Conservation (phyloP, 2,329 filamentous ascomycete genomes). For the Didymella pinodella region DNA sequence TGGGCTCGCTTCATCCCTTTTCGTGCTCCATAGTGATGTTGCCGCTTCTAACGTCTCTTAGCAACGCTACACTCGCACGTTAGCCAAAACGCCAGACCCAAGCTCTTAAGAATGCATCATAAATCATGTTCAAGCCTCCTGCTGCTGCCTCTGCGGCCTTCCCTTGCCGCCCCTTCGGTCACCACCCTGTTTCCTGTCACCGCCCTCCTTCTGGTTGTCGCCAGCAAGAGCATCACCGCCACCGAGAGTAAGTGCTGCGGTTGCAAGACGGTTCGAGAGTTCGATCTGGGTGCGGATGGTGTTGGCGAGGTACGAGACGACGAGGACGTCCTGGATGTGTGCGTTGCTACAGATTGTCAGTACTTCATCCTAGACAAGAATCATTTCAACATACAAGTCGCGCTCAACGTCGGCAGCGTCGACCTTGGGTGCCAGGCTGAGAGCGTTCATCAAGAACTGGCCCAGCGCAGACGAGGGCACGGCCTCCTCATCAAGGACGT, state of each 20-base stretch:
- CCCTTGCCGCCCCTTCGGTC: constrained; percentile 45
- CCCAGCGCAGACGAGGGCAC: constrained; percentile 89
- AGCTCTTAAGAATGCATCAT: constrained; percentile 27
- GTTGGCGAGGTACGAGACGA: constrained; percentile 98
- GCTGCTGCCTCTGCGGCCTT: constrained; percentile 43
- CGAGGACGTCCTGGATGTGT: constrained; percentile 98
- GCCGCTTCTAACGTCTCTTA: constrained; percentile 11
- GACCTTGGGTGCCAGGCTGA: constrained; percentile 94
- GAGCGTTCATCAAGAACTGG: constrained; percentile 92
- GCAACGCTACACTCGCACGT: constrained; percentile 23
- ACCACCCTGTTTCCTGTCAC: constrained; percentile 41
- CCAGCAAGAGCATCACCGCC: constrained; percentile 49
- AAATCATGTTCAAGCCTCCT: constrained; percentile 42
- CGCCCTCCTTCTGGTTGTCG: constrained; percentile 46
- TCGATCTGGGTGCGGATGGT: constrained; percentile 99
- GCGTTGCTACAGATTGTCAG: constrained; percentile 73
- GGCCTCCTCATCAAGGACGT: constrained; percentile 91
- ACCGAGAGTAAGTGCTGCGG: constrained; percentile 60
- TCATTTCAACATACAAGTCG: constrained; percentile 75
- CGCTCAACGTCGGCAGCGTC: constrained; percentile 88
- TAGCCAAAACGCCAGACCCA: constrained; percentile 34
- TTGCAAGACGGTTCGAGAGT: constrained; percentile 91
- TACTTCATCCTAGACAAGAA: constrained; percentile 7
- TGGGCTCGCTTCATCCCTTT: constrained; percentile 10
- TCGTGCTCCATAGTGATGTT: constrained; percentile 16